Conservation (phyloP, 1,139 yeast genomes). For the Candida neerlandica region DNA sequence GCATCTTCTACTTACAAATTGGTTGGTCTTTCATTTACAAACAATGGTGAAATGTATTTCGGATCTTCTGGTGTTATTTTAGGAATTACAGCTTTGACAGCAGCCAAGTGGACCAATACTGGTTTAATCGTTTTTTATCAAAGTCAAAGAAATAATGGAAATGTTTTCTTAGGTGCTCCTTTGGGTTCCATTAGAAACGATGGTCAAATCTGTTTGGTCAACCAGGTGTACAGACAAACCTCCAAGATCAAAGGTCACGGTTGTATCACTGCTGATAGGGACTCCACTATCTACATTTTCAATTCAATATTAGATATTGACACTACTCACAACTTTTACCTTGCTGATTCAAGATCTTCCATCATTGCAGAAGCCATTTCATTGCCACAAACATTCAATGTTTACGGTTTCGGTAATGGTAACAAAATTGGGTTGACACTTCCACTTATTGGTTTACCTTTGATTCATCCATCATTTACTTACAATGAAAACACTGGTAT, state of each 20-base stretch:
- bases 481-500: conserved; percentile 24
- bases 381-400: conserved; percentile 25
- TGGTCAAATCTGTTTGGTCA: conserved; percentile 34
- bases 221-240: conserved; percentile 27
- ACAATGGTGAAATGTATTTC: conserved; percentile 32
- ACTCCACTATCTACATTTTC: conserved; percentile 26
- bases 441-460: conserved; percentile 19
- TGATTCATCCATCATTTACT: conserved; percentile 7
- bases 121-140: conserved; percentile 31
- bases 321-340: conserved; percentile 25
- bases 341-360: conserved; percentile 22
- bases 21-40: conserved; percentile 23
- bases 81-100: conserved; percentile 24
- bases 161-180: conserved; percentile 25
- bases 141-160: conserved; percentile 21
- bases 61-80: conserved; percentile 25
- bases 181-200: conserved; percentile 24
- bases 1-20: conserved; percentile 24
- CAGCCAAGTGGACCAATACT: conserved; percentile 27
- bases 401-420: conserved; percentile 36
- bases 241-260: conserved; percentile 30
- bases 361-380: conserved; percentile 23
- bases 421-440: conserved; percentile 27
- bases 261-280: conserved; percentile 27
- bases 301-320: conserved; percentile 20